Evolutionary conservation across 345 rosid genomes (phyloP).

Genomic region (Dovyalis caffra): DNA sequence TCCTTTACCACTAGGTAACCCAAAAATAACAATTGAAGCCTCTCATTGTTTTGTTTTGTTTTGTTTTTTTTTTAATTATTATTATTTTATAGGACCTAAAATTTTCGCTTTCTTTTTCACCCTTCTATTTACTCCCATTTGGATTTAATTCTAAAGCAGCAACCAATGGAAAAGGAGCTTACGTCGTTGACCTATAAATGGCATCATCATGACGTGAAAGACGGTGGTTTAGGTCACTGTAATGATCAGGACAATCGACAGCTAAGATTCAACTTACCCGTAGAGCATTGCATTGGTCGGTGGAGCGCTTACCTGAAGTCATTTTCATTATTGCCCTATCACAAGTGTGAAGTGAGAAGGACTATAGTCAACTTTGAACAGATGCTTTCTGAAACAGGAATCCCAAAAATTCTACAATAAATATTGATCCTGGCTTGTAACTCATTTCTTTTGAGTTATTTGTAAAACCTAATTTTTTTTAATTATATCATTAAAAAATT

Average conservation of each 20-base stretch:
- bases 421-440: no score
- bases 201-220: slow-evolving; percentile 15
- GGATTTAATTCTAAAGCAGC: neutral
- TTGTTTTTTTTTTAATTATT: no score
- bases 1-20: no score
- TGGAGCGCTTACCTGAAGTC: slow-evolving; percentile 6
- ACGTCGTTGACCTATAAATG: slow-evolving; percentile 6
- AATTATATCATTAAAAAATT: no score
- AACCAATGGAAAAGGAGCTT: neutral
- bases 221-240: neutral
- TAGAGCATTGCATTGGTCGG: neutral
- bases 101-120: neutral
- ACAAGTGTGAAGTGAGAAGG: neutral
- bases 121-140: neutral
- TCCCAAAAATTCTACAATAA: no score
- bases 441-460: no score
- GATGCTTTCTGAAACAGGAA: neutral
- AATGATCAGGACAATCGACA: neutral
- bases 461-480: no score
- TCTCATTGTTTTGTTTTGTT: no score
- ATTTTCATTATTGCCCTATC: slow-evolving; percentile 12
- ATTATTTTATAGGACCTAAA: no score
- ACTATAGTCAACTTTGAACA: slow-evolving; percentile 28
- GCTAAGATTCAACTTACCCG: neutral
- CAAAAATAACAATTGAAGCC: no score